phyloP scores from a whole-genome alignment of 345 rosid species.

The Orychophragmus violaceus region DNA sequence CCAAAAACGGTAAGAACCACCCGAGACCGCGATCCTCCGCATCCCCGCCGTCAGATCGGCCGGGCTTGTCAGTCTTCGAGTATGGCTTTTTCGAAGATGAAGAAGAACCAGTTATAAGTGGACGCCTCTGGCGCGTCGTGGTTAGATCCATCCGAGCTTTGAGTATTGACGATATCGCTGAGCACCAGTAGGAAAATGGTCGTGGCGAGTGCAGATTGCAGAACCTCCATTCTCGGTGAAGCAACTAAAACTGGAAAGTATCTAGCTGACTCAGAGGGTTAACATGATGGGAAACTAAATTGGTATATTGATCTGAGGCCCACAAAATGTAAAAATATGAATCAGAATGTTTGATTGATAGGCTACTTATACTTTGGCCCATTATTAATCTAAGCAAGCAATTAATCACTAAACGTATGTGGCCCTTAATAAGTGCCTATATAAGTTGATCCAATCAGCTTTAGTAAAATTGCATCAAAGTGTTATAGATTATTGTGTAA shows the following conservation, averaged over 20 bases:
- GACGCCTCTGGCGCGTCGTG: conserved; percentile 68
- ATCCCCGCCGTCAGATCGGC: conserved; percentile 35
- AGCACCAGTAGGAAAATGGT: conserved; percentile 9
- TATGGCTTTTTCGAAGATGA: conserved; percentile 39
- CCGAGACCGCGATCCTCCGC: conserved; percentile 46
- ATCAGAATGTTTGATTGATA: not conserved
- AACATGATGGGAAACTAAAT: not conserved
- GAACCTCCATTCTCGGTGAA: conserved; percentile 22
- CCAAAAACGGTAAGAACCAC: conserved; percentile 72
- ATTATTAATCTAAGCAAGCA: not conserved
- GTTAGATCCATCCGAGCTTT: conserved; percentile 46
- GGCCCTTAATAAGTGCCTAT: too few species aligned
- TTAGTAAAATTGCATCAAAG: too few species aligned
- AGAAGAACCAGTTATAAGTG: conserved; percentile 38
- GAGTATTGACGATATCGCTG: not conserved
- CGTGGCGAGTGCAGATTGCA: conserved; percentile 10
- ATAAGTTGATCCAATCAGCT: too few species aligned
- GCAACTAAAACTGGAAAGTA: not conserved
- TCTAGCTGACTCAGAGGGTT: not conserved
- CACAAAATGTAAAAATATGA: not conserved
- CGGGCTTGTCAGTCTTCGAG: conserved; percentile 57
- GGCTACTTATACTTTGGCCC: not conserved
- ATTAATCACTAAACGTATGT: not conserved
- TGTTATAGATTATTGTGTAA: too few species aligned
- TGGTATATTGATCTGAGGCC: not conserved